phyloP scores from a whole-genome alignment of 768 basidiomycete genomes.

The Lactarius deliciosus region DNA sequence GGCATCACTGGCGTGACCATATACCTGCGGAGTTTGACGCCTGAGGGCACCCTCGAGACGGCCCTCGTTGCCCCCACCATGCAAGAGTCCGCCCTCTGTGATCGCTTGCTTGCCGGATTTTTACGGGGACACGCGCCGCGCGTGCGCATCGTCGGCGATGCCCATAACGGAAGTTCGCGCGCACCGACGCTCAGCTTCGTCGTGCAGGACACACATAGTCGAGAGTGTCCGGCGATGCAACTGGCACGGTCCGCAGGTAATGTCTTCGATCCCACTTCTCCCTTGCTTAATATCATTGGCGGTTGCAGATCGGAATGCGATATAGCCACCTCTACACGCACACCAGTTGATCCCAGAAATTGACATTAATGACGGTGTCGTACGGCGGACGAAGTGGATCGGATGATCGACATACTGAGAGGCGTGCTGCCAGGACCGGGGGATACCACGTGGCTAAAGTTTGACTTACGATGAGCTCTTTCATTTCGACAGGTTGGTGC shows the following conservation, averaged over 20 bases:
- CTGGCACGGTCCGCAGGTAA: conserved; percentile 53
- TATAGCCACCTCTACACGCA: conserved; percentile 81
- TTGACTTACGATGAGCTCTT: no score
- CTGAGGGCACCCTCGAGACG: no score
- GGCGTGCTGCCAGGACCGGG: conserved; percentile 41
- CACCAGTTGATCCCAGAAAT: conserved; percentile 56
- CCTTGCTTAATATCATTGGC: not conserved
- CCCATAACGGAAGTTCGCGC: conserved; percentile 42
- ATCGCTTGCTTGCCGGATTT: conserved; percentile 49
- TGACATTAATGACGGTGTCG: conserved; percentile 62
- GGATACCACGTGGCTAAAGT: not conserved
- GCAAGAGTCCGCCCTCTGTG: conserved; percentile 60
- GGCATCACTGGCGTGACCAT: no score
- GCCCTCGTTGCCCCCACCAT: conserved; percentile 55
- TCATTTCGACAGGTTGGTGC: no score
- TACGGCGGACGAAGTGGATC: conserved; percentile 63
- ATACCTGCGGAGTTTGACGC: no score
- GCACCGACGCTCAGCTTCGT: conserved; percentile 75
- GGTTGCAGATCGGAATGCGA: conserved; percentile 66
- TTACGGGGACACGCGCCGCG: conserved; percentile 50
- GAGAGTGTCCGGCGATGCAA: conserved; percentile 68
- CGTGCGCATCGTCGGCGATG: conserved; percentile 66
- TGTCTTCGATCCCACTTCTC: not conserved
- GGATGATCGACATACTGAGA: conserved; percentile 55
- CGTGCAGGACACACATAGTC: conserved; percentile 60